A percentile compares a stretch with the other conserved stretches of the same genome.
Evolutionary conservation across 2,329 filamentous ascomycete genomes (phyloP).

Genomic region (Botrytis hyacinthi): DNA sequence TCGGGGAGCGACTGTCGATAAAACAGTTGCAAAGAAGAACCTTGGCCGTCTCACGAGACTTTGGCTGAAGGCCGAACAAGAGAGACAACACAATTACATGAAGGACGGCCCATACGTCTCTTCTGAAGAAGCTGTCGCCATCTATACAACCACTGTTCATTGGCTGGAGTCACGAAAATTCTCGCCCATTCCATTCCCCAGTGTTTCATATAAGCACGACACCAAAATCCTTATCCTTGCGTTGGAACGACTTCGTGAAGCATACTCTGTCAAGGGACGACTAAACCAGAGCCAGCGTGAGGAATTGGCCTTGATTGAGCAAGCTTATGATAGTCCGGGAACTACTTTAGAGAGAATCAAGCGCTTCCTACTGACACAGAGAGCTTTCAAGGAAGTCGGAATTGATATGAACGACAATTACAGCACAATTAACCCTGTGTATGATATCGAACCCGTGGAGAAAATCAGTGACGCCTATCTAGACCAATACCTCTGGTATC

Average conservation of each 20-base stretch:
- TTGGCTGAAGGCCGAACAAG: conserved; percentile 98
- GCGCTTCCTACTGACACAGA: conserved; percentile 91
- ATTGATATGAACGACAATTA: conserved; percentile 99
- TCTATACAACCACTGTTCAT: conserved; percentile 97
- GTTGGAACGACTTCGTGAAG: conserved; percentile 86
- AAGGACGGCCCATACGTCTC: conserved; percentile 99
- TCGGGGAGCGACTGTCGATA: conserved; percentile 94
- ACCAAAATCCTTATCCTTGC: conserved; percentile 98
- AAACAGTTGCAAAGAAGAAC: conserved; percentile 99
- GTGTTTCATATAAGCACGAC: conserved; percentile 98
- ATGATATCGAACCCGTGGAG: conserved; percentile 98
- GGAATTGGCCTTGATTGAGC: conserved; percentile 93
- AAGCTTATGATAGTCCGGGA: conserved; percentile 96
- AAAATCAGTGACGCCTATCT: conserved; percentile 99
- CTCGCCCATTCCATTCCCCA: conserved; percentile 97
- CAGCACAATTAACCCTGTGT: conserved; percentile 97
- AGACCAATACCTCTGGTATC: conserved; percentile 98
- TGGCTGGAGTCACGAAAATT: conserved; percentile 99
- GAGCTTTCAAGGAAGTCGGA: conserved; percentile 98
- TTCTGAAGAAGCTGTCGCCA: conserved; percentile 96
- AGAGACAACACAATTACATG: conserved; percentile 98
- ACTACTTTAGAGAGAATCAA: conserved; percentile 96
- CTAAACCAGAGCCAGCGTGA: conserved; percentile 97
- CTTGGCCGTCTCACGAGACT: conserved; percentile 88
- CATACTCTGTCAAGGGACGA: conserved; percentile 95